phyloP scores from a whole-genome alignment of 2,329 filamentous ascomycete species.

The Sclerotinia borealis region DNA sequence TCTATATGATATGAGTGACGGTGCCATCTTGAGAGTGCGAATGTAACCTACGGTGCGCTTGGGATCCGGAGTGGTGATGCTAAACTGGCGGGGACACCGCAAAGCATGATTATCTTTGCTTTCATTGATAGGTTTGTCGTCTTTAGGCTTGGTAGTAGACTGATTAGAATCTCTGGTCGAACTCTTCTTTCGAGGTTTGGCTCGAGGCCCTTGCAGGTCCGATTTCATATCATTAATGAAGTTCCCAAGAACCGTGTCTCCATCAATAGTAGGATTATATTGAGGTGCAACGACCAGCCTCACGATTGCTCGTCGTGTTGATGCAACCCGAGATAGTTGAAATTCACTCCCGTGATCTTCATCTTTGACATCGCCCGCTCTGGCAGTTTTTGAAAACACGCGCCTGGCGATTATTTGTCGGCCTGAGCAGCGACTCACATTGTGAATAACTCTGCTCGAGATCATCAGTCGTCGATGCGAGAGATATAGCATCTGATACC shows the following conservation, averaged over 20 bases:
- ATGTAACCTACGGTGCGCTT: slow-evolving; percentile 4
- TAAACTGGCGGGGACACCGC: slow-evolving; percentile 9
- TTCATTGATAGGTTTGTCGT: not conserved
- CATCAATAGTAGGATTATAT: not conserved
- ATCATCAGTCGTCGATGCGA: not conserved
- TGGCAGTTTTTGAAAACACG: not conserved
- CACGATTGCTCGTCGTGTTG: not conserved
- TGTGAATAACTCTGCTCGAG: not conserved
- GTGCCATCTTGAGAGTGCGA: not conserved
- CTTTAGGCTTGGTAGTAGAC: not conserved
- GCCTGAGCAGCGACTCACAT: not conserved
- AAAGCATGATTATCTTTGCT: not conserved
- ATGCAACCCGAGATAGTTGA: not conserved
- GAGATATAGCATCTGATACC: not conserved
- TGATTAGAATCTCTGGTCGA: not conserved
- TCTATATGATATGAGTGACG: slow-evolving; percentile 7
- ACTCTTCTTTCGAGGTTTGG: not conserved
- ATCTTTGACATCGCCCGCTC: not conserved
- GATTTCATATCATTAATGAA: not conserved
- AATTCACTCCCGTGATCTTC: not conserved
- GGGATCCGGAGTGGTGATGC: slow-evolving; percentile 8
- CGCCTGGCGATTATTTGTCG: not conserved
- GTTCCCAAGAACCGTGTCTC: not conserved
- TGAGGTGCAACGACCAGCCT: not conserved
- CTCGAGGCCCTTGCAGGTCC: not conserved